These are phyloP conservation scores for Cocos nucifera DNA, from an alignment of 176 grass and related monocot species.

Conservation along the genomic window DNA sequence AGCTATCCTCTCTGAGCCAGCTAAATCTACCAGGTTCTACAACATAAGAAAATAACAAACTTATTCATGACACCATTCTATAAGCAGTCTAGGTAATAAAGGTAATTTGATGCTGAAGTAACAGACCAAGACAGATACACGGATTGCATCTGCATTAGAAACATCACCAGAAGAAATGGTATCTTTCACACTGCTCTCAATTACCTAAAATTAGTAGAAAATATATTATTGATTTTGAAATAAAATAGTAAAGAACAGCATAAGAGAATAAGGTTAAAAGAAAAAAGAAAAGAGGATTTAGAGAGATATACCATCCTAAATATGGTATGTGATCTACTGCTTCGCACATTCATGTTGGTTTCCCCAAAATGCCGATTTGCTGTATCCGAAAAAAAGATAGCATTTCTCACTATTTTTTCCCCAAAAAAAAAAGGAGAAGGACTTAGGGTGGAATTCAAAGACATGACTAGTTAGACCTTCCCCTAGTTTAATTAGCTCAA, in stretches of 20 bases:
- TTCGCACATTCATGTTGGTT: slow-evolving; percentile 83
- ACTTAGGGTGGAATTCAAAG: not conserved
- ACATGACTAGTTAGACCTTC: slow-evolving; percentile 39
- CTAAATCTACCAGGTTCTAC: slow-evolving; percentile 96
- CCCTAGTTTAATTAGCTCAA: slow-evolving; percentile 71
- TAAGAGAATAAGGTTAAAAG: slow-evolving; percentile 8
- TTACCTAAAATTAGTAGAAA: slow-evolving; percentile 38
- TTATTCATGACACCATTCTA: not conserved
- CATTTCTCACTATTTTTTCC: not conserved
- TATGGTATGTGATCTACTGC: slow-evolving; percentile 84
- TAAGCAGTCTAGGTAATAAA: too few relatives aligned
- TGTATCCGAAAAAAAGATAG: slow-evolving; percentile 1
- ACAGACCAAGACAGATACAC: slow-evolving; percentile 82
- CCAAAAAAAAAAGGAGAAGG: not conserved
- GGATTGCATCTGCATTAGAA: slow-evolving; percentile 41
- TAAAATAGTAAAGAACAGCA: too few relatives aligned
- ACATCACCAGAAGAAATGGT: slow-evolving; percentile 25
- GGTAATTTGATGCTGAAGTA: too few relatives aligned
- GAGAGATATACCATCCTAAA: slow-evolving; percentile 79
- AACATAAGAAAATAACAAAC: slow-evolving; percentile 4
- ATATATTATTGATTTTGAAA: not conserved
- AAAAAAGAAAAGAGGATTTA: slow-evolving; percentile 1
- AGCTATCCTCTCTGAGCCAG: slow-evolving; percentile 79
- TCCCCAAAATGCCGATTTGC: slow-evolving; percentile 94
- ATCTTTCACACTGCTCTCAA: slow-evolving; percentile 76